Evolutionary conservation across 768 basidiomycete genomes (phyloP), one percentile per base, ranked within the genome.

Genomic region (Rhodotorula taiwanensis): DNA sequence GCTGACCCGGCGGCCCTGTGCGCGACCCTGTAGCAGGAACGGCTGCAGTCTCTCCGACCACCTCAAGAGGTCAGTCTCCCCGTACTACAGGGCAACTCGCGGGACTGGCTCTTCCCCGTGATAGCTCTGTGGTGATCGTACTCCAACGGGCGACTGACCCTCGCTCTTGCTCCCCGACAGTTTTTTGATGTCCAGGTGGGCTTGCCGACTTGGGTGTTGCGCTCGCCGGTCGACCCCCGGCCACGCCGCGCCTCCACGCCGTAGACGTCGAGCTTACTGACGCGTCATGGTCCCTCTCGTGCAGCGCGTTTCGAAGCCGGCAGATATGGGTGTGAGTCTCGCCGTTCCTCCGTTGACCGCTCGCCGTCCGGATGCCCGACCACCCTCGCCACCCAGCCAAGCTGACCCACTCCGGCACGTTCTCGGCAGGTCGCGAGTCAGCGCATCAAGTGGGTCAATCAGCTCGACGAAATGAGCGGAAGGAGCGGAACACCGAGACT

Each of bases 221-320:
- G n/a, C n/a, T n/a, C n/a, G n/a, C n/a, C n/a, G n/a, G n/a, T n/a
- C n/a, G n/a, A n/a, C n/a, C n/a, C n/a, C n/a, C n/a, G n/a, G n/a
- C n/a, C n/a, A n/a, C n/a, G n/a, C n/a, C n/a, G n/a, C n/a, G n/a
- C n/a, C n/a, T n/a, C n/a, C n/a, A n/a, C n/a, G n/a, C n/a, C n/a
- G n/a, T n/a, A 21, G 11, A 45, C n/a, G 10, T 44, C 47, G 27
- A 15, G 11, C 13, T n/a, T 27, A 15, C 48, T 49, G 48, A 33
- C 47, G 5, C 39, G 1, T 1, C n/a, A n/a, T n/a, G n/a, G n/a
- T 44, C 33, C 21, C 2, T 15, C 1, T 6, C n/a, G 16, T 81
- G 69, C 84, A 90, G 69, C 84, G 88, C 27, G 76, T 93, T 55
- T 91, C 89, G n/a, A 79, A 84, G 72, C 89, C 89, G 15, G 84